Conservation (phyloP, 176 grass and related monocot species). For the Chloris gayana region DNA sequence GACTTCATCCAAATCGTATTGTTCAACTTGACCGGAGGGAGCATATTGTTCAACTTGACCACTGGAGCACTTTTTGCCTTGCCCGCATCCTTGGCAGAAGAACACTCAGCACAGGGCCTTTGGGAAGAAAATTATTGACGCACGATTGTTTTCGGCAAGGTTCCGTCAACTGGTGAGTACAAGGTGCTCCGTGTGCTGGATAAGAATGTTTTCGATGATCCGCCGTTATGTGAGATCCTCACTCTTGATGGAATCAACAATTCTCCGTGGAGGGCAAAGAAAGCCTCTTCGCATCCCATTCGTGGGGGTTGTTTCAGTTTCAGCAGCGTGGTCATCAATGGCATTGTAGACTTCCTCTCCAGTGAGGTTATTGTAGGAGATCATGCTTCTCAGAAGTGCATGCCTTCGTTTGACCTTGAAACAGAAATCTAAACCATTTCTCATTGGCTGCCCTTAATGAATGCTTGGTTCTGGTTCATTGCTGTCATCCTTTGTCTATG, state of each 20-base stretch:
- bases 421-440: not conserved
- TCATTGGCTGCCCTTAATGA: not conserved
- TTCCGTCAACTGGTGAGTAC: not conserved
- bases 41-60: not conserved
- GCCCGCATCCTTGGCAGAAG: not conserved
- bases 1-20: not conserved
- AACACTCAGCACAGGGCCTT: not conserved
- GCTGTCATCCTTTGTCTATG: not conserved
- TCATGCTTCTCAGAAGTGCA: not conserved
- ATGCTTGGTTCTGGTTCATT: not conserved
- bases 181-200: not conserved
- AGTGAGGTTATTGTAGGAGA: not conserved
- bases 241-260: not conserved
- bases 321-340: conserved; percentile 17
- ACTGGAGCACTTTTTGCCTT: not conserved
- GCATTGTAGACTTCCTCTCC: conserved; percentile 2
- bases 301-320: too few species aligned
- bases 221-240: not conserved
- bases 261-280: not conserved
- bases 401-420: conserved; percentile 18
- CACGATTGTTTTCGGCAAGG: not conserved
- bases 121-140: too few species aligned
- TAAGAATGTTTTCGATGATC: accelerated
- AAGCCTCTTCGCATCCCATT: not conserved
- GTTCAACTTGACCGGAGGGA: not conserved